Evolutionary conservation across 2,329 filamentous ascomycete genomes (phyloP).

Genomic region (Exophiala viscosa): DNA sequence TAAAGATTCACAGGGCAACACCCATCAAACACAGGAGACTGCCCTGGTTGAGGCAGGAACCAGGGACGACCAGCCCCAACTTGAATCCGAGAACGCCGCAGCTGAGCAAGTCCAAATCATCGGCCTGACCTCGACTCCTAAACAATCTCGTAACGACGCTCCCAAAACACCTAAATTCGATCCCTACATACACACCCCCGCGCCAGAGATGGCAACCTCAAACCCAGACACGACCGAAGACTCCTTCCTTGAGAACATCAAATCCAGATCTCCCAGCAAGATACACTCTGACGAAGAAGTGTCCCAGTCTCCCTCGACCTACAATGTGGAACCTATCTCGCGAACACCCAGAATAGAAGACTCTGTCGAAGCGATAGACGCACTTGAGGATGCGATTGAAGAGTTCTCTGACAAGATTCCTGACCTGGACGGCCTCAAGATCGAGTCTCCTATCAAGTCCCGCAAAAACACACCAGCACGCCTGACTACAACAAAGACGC

Average conservation of each 20-base stretch:
- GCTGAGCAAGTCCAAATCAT: slow-evolving; percentile 1
- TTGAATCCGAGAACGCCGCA: slow-evolving; percentile 2
- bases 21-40: neutral
- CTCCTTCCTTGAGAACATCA: slow-evolving; percentile 32
- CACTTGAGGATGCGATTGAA: slow-evolving; percentile 51
- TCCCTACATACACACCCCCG: slow-evolving; percentile 23
- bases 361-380: slow-evolving; percentile 50
- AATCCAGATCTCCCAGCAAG: slow-evolving; percentile 29
- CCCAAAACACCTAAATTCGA: slow-evolving; percentile 31
- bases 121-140: slow-evolving; percentile 1
- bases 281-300: slow-evolving; percentile 8
- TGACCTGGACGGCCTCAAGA: slow-evolving; percentile 19
- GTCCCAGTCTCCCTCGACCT: slow-evolving; percentile 11
- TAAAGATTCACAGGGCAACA: neutral
- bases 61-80: neutral
- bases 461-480: slow-evolving; percentile 12
- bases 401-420: slow-evolving; percentile 42
- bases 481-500: neutral
- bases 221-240: slow-evolving; percentile 24
- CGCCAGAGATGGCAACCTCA: slow-evolving; percentile 4
- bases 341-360: slow-evolving; percentile 37
- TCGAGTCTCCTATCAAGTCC: slow-evolving; percentile 24
- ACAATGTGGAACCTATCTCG: slow-evolving; percentile 23
- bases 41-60: neutral
- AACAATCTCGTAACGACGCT: neutral